These are phyloP conservation scores for Gastrolobium villosum DNA, from an alignment of 306 rosid species.

Conservation along the genomic window DNA sequence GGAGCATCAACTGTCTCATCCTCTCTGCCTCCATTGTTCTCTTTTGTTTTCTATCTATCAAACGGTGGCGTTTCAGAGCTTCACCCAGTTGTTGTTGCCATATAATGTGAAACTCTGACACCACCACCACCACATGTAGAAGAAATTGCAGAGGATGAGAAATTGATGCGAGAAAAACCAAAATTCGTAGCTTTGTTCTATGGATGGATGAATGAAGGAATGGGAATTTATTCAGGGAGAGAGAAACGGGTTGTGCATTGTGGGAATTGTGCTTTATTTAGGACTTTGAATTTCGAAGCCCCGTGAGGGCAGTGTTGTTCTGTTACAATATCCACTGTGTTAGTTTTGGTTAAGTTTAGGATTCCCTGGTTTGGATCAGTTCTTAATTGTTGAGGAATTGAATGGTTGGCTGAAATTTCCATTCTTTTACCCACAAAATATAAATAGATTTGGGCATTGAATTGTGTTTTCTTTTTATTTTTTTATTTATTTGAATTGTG, in stretches of 20 bases:
- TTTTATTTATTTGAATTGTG: too few relatives aligned
- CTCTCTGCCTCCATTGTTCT: constrained; percentile 69
- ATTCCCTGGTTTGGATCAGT: constrained; percentile 6
- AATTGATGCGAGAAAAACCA: neutral
- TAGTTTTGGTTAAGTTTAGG: constrained; percentile 30
- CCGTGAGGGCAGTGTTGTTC: constrained; percentile 29
- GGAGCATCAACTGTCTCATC: constrained; percentile 57
- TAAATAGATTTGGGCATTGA: neutral
- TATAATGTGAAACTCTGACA: neutral
- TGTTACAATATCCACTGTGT: neutral
- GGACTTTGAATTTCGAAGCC: constrained; percentile 10
- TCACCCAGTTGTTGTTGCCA: constrained; percentile 47
- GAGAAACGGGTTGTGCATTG: neutral
- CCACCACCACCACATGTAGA: constrained; percentile 26
- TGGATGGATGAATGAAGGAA: neutral
- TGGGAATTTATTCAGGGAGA: constrained; percentile 26
- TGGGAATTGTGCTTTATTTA: constrained; percentile 28
- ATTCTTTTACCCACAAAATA: neutral
- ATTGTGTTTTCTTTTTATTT: too few relatives aligned
- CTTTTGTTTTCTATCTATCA: neutral
- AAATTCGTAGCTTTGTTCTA: neutral
- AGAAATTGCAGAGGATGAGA: constrained; percentile 3
- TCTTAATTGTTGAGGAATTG: neutral
- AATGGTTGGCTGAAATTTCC: neutral
- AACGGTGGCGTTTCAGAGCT: constrained; percentile 35